phyloP scores from a whole-genome alignment of 2,329 filamentous ascomycete species.

The Macrophomina phaseolina region DNA sequence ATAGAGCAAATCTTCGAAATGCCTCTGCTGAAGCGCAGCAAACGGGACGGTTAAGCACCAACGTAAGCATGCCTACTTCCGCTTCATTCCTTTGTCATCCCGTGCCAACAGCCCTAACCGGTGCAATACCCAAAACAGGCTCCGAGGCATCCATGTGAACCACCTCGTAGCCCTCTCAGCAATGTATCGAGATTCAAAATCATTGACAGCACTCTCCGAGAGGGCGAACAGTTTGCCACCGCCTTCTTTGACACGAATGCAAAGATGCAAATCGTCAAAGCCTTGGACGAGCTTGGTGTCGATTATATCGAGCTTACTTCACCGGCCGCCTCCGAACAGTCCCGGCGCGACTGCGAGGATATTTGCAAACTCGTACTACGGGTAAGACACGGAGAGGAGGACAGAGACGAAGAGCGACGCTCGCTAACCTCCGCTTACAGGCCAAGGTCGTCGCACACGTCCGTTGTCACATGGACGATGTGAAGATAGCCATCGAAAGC shows the following conservation, averaged over 20 bases:
- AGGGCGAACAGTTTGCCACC: constrained; percentile 83
- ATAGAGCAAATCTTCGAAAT: too few species aligned
- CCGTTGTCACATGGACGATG: constrained; percentile 80
- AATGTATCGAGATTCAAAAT: constrained; percentile 78
- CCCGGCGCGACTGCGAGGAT: constrained; percentile 81
- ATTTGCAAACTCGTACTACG: constrained; percentile 95
- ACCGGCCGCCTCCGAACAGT: constrained; percentile 85
- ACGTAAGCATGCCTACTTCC: too few species aligned
- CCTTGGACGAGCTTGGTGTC: constrained; percentile 82
- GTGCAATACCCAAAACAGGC: too few species aligned
- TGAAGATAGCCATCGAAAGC: constrained; percentile 79
- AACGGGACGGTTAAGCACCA: too few species aligned
- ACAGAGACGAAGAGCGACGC: not conserved
- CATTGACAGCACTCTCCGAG: constrained; percentile 73
- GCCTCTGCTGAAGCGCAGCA: too few species aligned
- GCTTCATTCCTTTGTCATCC: too few species aligned
- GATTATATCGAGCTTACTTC: constrained; percentile 92
- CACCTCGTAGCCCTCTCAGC: constrained; percentile 75
- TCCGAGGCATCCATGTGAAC: constrained; percentile 61
- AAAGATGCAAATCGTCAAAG: constrained; percentile 79
- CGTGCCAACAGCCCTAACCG: too few species aligned
- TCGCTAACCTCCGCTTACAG: constrained; percentile 32
- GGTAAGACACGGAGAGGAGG: constrained; percentile 36
- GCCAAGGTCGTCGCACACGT: constrained; percentile 73
- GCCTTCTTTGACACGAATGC: constrained; percentile 72